phyloP scores from a whole-genome alignment of 139 green algal species.

The Picocystis salinarum region DNA sequence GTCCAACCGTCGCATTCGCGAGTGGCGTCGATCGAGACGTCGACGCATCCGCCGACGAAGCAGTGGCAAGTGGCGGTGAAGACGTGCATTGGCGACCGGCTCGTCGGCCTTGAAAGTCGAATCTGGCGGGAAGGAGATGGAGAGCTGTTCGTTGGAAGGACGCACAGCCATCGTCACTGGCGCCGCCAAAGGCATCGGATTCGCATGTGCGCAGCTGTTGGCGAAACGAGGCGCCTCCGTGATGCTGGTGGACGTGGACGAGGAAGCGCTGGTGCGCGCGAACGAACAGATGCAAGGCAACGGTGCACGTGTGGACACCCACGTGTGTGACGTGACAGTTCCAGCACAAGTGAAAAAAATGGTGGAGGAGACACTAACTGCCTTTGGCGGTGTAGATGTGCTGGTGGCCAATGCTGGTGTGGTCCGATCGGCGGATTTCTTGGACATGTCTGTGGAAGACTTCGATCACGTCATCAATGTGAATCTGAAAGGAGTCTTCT shows the following conservation, averaged over 20 bases:
- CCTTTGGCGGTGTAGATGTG: slow-evolving; percentile 47
- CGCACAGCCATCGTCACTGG: slow-evolving; percentile 18
- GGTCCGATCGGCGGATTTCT: slow-evolving; percentile 43
- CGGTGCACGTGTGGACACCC: background rate
- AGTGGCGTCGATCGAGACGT: too few species aligned
- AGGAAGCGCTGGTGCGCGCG: slow-evolving; percentile 14
- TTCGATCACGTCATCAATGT: slow-evolving; percentile 56
- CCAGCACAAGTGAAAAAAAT: slow-evolving; percentile 25
- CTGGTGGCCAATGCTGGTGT: slow-evolving; percentile 45
- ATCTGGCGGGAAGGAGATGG: slow-evolving; percentile 5
- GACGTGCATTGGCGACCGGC: too few species aligned
- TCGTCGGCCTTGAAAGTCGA: too few species aligned
- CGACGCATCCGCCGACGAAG: too few species aligned
- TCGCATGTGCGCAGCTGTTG: slow-evolving; percentile 40
- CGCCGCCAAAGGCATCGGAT: slow-evolving; percentile 48
- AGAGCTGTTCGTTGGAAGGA: background rate
- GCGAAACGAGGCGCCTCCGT: slow-evolving; percentile 42
- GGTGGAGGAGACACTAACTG: slow-evolving; percentile 27
- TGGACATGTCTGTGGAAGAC: slow-evolving; percentile 67
- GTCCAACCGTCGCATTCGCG: too few species aligned
- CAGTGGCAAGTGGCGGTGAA: too few species aligned
- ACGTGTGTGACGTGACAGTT: background rate
- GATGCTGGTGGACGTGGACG: slow-evolving; percentile 47
- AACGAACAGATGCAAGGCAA: slow-evolving; percentile 5
- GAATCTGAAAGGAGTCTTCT: slow-evolving; percentile 72